phyloP scores from a whole-genome alignment of 2,329 filamentous ascomycete species.

The Colletotrichum agaves region DNA sequence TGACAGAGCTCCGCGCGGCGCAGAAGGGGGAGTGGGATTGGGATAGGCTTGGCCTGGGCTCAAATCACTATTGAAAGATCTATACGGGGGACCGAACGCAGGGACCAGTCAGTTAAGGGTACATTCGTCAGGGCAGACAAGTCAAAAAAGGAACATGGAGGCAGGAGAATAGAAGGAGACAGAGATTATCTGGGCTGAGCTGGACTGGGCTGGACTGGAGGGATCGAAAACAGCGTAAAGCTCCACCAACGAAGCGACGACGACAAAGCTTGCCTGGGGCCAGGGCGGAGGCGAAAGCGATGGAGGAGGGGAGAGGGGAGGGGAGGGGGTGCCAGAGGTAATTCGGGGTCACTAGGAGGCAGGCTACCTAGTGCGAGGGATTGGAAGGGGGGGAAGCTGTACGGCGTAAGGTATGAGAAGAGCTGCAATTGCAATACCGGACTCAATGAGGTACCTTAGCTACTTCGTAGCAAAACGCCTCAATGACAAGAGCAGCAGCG shows the following conservation, averaged over 20 bases:
- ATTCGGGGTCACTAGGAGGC: constrained; percentile 13
- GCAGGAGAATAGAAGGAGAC: constrained; percentile 11
- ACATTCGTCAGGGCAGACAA: constrained; percentile 12
- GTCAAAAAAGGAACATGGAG: constrained; percentile 29
- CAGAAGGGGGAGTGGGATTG: constrained; percentile 53
- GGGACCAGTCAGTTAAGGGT: constrained; percentile 34
- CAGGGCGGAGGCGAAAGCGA: constrained; percentile 19
- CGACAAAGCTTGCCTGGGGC: constrained; percentile 34
- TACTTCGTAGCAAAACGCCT: background rate
- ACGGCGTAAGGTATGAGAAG: background rate
- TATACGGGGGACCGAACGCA: constrained; percentile 39
- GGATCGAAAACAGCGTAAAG: constrained; percentile 33
- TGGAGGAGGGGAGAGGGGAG: background rate
- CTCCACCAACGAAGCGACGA: constrained; percentile 35
- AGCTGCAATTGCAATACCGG: background rate
- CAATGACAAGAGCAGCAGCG: constrained; percentile 1
- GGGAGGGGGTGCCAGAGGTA: constrained; percentile 14
- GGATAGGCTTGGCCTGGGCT: constrained; percentile 51
- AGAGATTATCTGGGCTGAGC: constrained; percentile 17
- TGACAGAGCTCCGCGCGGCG: constrained; percentile 56
- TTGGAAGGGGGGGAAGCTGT: background rate
- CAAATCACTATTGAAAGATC: constrained; percentile 46
- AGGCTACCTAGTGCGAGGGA: background rate
- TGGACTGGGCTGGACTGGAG: constrained; percentile 24
- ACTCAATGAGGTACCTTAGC: too few species aligned